Evolutionary conservation across 202 grass and related monocot genomes (phyloP).

Genomic region (Panicum hallii): DNA sequence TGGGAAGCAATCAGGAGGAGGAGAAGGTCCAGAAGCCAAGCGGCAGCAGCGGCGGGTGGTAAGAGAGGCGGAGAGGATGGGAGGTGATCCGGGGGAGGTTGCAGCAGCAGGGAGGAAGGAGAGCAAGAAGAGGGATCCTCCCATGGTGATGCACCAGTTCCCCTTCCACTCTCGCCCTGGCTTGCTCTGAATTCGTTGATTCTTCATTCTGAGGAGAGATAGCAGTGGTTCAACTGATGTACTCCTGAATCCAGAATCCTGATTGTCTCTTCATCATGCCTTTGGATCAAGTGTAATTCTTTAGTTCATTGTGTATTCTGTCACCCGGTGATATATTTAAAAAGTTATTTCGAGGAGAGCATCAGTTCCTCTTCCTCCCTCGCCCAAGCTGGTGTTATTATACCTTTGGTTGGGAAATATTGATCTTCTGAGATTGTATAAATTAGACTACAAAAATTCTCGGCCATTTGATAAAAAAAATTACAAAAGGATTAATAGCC

Average conservation of each 20-base stretch:
- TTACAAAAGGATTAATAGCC: too few species aligned
- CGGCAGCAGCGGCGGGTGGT: neutral
- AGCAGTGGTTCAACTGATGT: neutral
- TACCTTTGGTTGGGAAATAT: too few species aligned
- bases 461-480: too few species aligned
- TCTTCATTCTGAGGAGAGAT: neutral
- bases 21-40: neutral
- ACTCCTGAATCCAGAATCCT: too few species aligned
- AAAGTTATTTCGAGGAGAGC: too few species aligned
- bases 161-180: conserved; percentile 23
- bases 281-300: neutral
- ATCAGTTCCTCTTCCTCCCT: too few species aligned
- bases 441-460: too few species aligned
- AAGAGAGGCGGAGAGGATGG: neutral
- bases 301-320: too few species aligned
- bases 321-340: too few species aligned
- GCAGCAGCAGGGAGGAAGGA: neutral
- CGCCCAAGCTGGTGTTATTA: too few species aligned
- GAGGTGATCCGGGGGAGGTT: neutral
- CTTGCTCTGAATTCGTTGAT: neutral
- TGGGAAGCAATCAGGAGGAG: too few species aligned
- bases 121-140: neutral
- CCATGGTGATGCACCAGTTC: neutral
- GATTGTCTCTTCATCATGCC: neutral
- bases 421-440: too few species aligned